These are phyloP conservation scores for Starmerella apicola DNA, from an alignment of 805 yeast genomes.

Conservation along the genomic window DNA sequence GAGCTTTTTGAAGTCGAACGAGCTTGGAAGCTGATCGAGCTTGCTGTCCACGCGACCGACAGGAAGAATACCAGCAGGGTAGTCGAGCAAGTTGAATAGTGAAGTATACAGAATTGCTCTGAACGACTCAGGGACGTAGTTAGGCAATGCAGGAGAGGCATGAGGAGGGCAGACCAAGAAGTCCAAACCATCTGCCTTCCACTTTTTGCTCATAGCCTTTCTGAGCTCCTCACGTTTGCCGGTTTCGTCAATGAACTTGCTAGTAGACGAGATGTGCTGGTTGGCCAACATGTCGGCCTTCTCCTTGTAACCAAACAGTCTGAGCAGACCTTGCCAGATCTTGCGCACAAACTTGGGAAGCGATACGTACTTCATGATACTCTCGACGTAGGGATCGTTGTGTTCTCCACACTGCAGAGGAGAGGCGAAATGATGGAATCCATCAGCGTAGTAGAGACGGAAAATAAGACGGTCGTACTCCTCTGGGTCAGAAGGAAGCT, in stretches of 20 bases:
- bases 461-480: slow-evolving; percentile 49
- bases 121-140: slow-evolving; percentile 27
- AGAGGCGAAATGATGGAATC: slow-evolving; percentile 23
- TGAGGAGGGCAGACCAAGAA: slow-evolving; percentile 31
- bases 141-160: slow-evolving; percentile 34
- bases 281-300: slow-evolving; percentile 28
- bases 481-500: slow-evolving; percentile 36
- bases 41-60: slow-evolving; percentile 40
- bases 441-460: slow-evolving; percentile 40
- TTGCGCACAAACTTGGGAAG: slow-evolving; percentile 28
- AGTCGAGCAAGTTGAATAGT: slow-evolving; percentile 43
- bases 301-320: slow-evolving; percentile 28
- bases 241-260: slow-evolving; percentile 27
- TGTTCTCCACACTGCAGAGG: slow-evolving; percentile 26
- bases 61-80: slow-evolving; percentile 46
- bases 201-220: slow-evolving; percentile 23
- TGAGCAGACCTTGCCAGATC: slow-evolving; percentile 29
- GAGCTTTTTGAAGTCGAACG: slow-evolving; percentile 20
- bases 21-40: slow-evolving; percentile 25
- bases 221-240: slow-evolving; percentile 30
- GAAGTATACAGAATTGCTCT: slow-evolving; percentile 41
- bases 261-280: slow-evolving; percentile 24
- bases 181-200: slow-evolving; percentile 31
- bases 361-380: slow-evolving; percentile 23
- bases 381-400: slow-evolving; percentile 29